These are phyloP conservation scores for Teratosphaeria gauchensis DNA, from an alignment of 2,329 filamentous ascomycete genomes.

Conservation along the genomic window DNA sequence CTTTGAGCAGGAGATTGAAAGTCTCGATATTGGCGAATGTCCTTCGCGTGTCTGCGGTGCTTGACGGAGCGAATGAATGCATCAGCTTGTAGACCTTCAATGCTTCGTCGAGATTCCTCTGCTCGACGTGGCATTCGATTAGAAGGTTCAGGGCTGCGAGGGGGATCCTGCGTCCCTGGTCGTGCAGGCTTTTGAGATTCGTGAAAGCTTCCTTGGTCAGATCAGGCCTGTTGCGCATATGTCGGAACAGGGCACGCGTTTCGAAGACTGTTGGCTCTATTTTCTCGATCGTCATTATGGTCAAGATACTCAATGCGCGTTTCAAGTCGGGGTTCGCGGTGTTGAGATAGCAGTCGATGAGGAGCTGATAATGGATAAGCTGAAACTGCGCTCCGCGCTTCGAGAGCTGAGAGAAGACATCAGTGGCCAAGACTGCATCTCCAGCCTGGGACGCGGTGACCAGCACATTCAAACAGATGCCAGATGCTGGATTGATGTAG, in stretches of 20 bases:
- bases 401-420: conserved; percentile 58
- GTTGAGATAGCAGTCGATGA: conserved; percentile 60
- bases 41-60: conserved; percentile 10
- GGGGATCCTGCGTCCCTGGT: conserved; percentile 41
- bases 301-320: conserved; percentile 59
- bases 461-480: conserved; percentile 58
- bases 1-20: conserved; percentile 47
- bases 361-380: conserved; percentile 66
- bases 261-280: conserved; percentile 48
- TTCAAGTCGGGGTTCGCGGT: conserved; percentile 46
- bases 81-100: conserved; percentile 53
- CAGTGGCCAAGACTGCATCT: conserved; percentile 59
- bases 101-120: conserved; percentile 39
- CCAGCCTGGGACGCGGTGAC: conserved; percentile 59
- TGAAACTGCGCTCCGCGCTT: conserved; percentile 49
- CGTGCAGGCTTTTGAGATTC: conserved; percentile 47
- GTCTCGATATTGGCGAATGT: conserved; percentile 38
- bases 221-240: conserved; percentile 41
- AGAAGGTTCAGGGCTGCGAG: conserved; percentile 42
- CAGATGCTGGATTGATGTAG: conserved; percentile 54
- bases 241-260: conserved; percentile 52
- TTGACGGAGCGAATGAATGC: conserved; percentile 31
- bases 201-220: conserved; percentile 45
- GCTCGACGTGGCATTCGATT: conserved; percentile 42
- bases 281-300: conserved; percentile 61